Base-by-base conservation (phyloP, 768 basidiomycete genomes). In the Mycena indigotica region DNA sequence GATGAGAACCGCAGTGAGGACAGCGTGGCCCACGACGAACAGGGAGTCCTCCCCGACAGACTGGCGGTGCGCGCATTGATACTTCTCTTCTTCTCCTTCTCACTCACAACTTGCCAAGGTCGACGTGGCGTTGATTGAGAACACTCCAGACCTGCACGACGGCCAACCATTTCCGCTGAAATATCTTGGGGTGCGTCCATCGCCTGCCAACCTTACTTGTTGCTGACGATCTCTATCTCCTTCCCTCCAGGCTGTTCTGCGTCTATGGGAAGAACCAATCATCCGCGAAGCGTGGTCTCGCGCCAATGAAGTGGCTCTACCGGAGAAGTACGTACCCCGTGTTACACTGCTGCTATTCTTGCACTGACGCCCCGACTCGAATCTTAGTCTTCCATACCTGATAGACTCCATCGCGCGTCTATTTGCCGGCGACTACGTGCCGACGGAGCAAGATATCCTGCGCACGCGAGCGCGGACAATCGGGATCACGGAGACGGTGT, bases 281-380 rank as follows among this genome's bases (percentile, higher is more conserved):
- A 82, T 95, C 1, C 87, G 88, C 68, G 80, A 80, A 66, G 88
- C 91, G n/a, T 93, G 85, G 73, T 78, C 77, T 19, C 74, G 93
- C 56, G 93, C 92, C 3, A 95, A 97, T 69, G 95, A 96, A 69
- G 93, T 89, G 16, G 93, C 93, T 2, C 71, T 96, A 53, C 94
- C 93, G 4, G 95, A 97, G 71, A 95, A 95, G 89, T 92, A 70
- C 61, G 80, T 70, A 24, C 17, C 35, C 17, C 40, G 35, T 46
- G 44, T 8, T 3, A 56, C 17, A 28, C 21, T 21, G 29, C 16
- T 25, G 1, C 17, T 46, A 8, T 30, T 26, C 50, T 19, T 40
- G 49, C 19, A 53, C 6, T 66, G 32, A 67, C 75, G 32, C 94
- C 84, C 70, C 79, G 81, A 52, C 28, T 35, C 17, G 32, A 35